These are phyloP conservation scores for Colletotrichum sp. DNA, from an alignment of 2,329 filamentous ascomycete species.

Conservation along the genomic window DNA sequence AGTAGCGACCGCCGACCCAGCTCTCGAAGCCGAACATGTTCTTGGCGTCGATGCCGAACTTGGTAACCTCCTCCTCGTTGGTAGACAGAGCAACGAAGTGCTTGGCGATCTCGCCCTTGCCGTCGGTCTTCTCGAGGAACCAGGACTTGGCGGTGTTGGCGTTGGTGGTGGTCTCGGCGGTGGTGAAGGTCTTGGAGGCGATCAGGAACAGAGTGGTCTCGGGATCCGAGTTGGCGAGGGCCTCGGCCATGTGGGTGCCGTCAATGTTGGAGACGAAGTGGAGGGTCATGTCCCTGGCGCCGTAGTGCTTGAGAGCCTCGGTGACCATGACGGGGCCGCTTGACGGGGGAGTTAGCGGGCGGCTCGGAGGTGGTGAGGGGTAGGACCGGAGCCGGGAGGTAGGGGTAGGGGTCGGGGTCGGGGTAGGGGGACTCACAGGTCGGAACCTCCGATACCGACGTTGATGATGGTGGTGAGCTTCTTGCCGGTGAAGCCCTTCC, in stretches of 20 bases:
- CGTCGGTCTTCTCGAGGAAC: constrained; percentile 83
- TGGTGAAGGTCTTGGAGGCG: constrained; percentile 99
- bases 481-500: constrained; percentile 98
- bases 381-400: constrained; percentile 28
- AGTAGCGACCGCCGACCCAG: constrained; percentile 98
- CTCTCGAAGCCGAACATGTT: constrained; percentile 99
- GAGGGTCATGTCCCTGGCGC: constrained; percentile 81
- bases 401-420: no score
- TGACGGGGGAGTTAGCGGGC: constrained; percentile 38
- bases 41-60: constrained; percentile 98
- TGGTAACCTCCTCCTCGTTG: constrained; percentile 93
- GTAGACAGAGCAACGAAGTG: constrained; percentile 98
- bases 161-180: constrained; percentile 95
- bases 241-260: constrained; percentile 96
- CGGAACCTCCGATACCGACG: constrained; percentile 96
- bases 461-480: constrained; percentile 97
- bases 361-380: not conserved
- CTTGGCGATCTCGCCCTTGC: constrained; percentile 91
- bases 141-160: constrained; percentile 96
- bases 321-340: constrained; percentile 97
- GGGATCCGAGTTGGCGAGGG: constrained; percentile 84
- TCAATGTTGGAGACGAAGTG: constrained; percentile 99
- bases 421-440: constrained; percentile 72
- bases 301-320: constrained; percentile 95
- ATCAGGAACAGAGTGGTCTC: constrained; percentile 99